phyloP scores from a whole-genome alignment of 2,329 filamentous ascomycete genomes.

The Cytospora mali region DNA sequence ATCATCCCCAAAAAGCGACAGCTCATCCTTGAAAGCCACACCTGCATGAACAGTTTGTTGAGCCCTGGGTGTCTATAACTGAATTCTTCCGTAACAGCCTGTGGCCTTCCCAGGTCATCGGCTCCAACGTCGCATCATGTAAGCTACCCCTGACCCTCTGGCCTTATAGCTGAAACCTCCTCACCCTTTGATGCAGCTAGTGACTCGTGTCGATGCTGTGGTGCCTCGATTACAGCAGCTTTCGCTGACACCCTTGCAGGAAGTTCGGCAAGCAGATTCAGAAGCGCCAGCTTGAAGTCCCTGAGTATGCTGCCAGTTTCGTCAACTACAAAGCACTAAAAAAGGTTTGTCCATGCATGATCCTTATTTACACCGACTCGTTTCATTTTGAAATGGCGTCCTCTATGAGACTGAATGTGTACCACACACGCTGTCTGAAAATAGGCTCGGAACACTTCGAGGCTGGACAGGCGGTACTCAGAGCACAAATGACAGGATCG shows the following conservation, averaged over 20 bases:
- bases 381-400: not conserved
- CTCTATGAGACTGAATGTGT: not conserved
- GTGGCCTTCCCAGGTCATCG: constrained; percentile 28
- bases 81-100: constrained; percentile 14
- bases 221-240: constrained; percentile 4
- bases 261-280: constrained; percentile 99
- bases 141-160: constrained; percentile 30
- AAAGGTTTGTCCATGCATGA: constrained; percentile 65
- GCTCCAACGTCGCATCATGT: constrained; percentile 40
- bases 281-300: constrained; percentile 97
- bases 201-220: constrained; percentile 4
- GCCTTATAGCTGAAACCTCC: not conserved
- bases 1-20: not conserved
- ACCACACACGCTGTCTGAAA: constrained; percentile 1
- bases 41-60: constrained; percentile 15
- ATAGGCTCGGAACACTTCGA: not conserved
- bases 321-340: constrained; percentile 99
- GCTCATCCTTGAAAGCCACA: constrained; percentile 22
- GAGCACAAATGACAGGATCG: not conserved
- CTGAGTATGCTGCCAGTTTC: constrained; percentile 98
- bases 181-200: not conserved
- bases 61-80: constrained; percentile 8
- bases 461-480: not conserved
- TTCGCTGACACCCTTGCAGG: constrained; percentile 56
- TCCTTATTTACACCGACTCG: not conserved